Percentiles rank a stretch among this genome's conserved stretches.
Evolutionary conservation across 78 protist species (phyloP).

Genomic region (Anaeramoeba flamelloides): DNA sequence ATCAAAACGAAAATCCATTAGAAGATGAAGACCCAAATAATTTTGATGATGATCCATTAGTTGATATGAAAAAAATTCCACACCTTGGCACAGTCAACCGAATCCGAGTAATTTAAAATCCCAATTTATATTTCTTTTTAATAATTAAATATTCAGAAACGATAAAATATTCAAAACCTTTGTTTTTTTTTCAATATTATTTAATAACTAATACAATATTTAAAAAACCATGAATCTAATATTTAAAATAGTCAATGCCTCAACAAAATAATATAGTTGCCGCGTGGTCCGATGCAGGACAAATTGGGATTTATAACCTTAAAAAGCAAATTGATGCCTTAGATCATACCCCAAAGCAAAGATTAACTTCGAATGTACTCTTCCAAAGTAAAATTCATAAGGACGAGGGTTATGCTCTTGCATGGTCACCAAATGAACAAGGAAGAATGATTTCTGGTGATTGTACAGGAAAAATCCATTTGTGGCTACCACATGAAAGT

Average conservation of each 20-base stretch:
- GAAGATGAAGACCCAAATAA: slow-evolving; percentile 7
- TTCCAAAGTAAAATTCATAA: slow-evolving; percentile 14
- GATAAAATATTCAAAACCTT: not conserved
- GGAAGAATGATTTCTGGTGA: slow-evolving; percentile 62
- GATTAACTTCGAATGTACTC: not conserved
- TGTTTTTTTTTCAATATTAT: not conserved
- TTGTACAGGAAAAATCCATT: slow-evolving; percentile 29
- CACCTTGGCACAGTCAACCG: slow-evolving; percentile 64
- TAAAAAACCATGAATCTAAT: not conserved
- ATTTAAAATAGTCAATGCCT: slow-evolving; percentile 39
- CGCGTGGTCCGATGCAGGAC: slow-evolving; percentile 56
- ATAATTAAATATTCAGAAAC: not conserved
- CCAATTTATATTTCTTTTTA: not conserved
- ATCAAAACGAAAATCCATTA: slow-evolving; percentile 16
- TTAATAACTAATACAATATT: not conserved
- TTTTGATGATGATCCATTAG: slow-evolving; percentile 41
- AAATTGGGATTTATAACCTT: slow-evolving; percentile 41
- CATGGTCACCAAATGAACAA: slow-evolving; percentile 44
- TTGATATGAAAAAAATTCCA: slow-evolving; percentile 22
- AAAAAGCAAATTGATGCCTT: slow-evolving; percentile 23
- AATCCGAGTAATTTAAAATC: slow-evolving; percentile 30
- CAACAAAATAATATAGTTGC: slow-evolving; percentile 45
- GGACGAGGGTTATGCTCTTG: slow-evolving; percentile 73
- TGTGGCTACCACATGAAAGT: slow-evolving; percentile 21
- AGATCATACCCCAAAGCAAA: slow-evolving; percentile 8